Evolutionary conservation across 208 protist genomes (phyloP), one percentile per base, ranked within the genome.

Genomic region (Borovskyia barvae): DNA sequence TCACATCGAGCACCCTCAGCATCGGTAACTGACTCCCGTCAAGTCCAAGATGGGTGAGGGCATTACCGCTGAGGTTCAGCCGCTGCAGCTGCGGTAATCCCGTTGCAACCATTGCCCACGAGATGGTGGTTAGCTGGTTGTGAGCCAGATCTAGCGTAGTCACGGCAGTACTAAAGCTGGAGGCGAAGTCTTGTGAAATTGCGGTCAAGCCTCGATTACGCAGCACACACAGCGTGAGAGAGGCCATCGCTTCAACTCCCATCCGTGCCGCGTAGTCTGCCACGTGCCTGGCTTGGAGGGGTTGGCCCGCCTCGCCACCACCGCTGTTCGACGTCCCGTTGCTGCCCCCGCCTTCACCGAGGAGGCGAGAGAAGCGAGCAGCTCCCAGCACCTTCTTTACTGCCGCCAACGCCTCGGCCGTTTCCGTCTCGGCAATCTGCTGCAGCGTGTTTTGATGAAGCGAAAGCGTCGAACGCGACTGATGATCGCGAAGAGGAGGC

Each of bases 61-160:
- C 35, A 59, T 94, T 94, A 35, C 67, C 33, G 12, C 67, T 70
- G n/a, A 94, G 28, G 43, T 82, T 68, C n/a, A 94, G 74, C 49
- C 19, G 36, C 55, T 83, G 73, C 55, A 93, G 69, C 28, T 53
- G 32, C 20, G 85, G 85, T n/a, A 73, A 59, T 12, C 68, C 75
- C 29, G 59, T 51, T 1, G 75, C 67, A 2, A 92, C 22, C 6
- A 66, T 63, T 24, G 70, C 67, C 80, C 80, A 92, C 37, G 85
- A 66, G 36, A 88, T 28, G n/a, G 37, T 39, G 11, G 55, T 22
- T 9, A 94, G 63, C 2, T 52, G 40, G 66, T 94, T 94, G 26
- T 75, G 54, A 15, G 68, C 72, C 20, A 94, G 32, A 35, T 87
- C 69, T 25, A 94, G 71, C 20, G 40, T 37, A 3, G 71, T 82